Base-by-base conservation (phyloP, 2,329 filamentous ascomycete species). In the Nigrospora osmanthi region DNA sequence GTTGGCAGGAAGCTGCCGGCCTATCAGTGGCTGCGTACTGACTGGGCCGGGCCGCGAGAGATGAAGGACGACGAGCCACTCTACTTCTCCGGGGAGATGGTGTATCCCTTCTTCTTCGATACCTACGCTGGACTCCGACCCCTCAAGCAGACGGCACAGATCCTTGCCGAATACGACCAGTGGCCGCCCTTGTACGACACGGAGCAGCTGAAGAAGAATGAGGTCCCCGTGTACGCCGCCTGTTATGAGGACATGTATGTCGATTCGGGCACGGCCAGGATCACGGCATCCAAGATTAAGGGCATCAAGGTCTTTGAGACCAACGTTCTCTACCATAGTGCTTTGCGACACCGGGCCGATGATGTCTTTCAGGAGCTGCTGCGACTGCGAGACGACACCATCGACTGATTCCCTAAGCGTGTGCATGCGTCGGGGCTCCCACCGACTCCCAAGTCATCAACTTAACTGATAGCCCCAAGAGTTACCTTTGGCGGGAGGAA, bases 191-290 rank as follows among this genome's bases (percentile, higher is more conserved):
- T 96, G 5, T 96, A 95, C 61, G 80, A 95, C 57, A 70, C 80
- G 49, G 76, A 78, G 43, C 83, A 87, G 62, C 71, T 96, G 40
- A 75, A 73, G 15, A 77, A 74, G 55, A 96, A 96, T 56, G 73
- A 82, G 47, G 87, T 96, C 0, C 90, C 91, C 0, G 81, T 95
- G 0, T 96, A 93, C 58, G 85, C 89, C 1, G 88, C 87, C 1
- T 85, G 81, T 2, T 97, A 86, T 54, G 85, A 95, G 50, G 89
- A 95, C 60, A 93, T 96, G 87, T 96, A 94, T 57, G 90, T 97
- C 30, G 86, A 94, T 58, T 86, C 79, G 53, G 79, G 80, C 7
- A 68, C 89, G 44, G 85, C 87, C 10, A 75, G 78, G 54, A 80
- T 85, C 54, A 94, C 89, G 14, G 88, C 87, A 11, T 69, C 68